Base-by-base conservation (phyloP, 2,329 filamentous ascomycete species). In the Aspergillus sp. region DNA sequence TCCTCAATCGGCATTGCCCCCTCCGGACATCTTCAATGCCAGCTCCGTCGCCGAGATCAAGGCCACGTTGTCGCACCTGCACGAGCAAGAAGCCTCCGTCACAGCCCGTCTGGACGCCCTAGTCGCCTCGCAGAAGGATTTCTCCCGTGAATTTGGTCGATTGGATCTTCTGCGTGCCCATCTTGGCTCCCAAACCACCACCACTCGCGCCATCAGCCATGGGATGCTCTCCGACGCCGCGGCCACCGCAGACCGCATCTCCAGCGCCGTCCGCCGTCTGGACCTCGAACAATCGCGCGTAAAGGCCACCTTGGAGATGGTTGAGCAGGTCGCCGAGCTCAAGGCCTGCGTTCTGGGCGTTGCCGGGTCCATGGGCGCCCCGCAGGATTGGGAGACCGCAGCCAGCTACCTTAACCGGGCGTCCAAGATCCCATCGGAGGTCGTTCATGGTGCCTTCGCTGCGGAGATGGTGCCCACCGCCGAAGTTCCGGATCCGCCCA, bases 351-450 rank as follows among this genome's bases (percentile, higher is more conserved):
- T 97, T 33, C 84, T 96, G 54, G 94, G 94, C 41, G 92, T 97
- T 10, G 86, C 93, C 22, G 94, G 92, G 16, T 95, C 89, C 54
- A 99, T 99, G 94, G 94, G 93, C 32, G 93, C 92, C 4, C 90
- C 94, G 40, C 94, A 99, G 72, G 94, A 99, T 75, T 99, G 94
- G 94, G 94, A 99, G 73, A 94, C 90, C 3, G 94, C 94, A 3
- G 94, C 94, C 2, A 88, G 83, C 44, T 97, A 97, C 71, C 81
- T 99, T 53, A 84, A 88, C 57, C 84, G 93, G 42, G 92, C 94
- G 6, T 85, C 85, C 54, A 85, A 88, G 60, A 85, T 99, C 11
- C 92, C 93, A 0, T 81, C 85, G 47, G 80, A 87, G 1, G 93
- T 99, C 47, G 80, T 92, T 47, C 82, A 88, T 60, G 90, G 94